Base-by-base conservation (phyloP, 2,329 filamentous ascomycete genomes). In the Neonectria magnoliae region DNA sequence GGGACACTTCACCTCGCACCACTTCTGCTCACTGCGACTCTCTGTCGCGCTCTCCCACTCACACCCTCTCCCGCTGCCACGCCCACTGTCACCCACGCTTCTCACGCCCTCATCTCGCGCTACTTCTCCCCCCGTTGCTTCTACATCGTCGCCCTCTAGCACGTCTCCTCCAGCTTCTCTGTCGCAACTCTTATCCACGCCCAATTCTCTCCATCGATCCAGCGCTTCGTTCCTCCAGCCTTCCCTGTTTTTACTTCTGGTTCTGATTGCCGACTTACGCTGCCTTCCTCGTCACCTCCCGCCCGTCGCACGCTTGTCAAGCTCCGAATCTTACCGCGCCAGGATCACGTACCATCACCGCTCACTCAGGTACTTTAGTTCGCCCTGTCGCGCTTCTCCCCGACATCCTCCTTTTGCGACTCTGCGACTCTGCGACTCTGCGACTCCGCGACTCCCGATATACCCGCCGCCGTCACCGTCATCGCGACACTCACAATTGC, bases 1-100 rank as follows among this genome's bases (percentile, higher is more conserved):
- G 51, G 64, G 65, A 70, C 71, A 72, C 66, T 69, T 71, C 66
- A 71, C 61, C 69, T 73, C 63, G 62, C 69, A 72, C 69, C 71
- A 68, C 68, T 65, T 68, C 64, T 67, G 59, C 62, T 64, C 62
- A 53, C 61, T 71, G 60, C 65, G 66, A 72, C 67, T 57, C 67
- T 57, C 63, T 71, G 70, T 68, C 67, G 70, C 68, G 57, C 65
- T 65, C 66, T 52, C 63, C 52, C 64, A 53, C 63, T 65, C 65
- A 61, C 67, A 60, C 68, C 63, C 63, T 64, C 66, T 62, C 64
- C 66, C 58, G 56, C 62, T 62, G 42, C 57, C 50, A 62, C 70
- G 45, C 57, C 66, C 60, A 48, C 60, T 55, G 58, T 55, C 22
- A 36, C 45, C 18, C 48, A 20, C 48, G 29, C 48, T 25, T 38